Evolutionary conservation across 257 asterid species (phyloP), one percentile per base, ranked within the genome.

Genomic region (Vinca minor): DNA sequence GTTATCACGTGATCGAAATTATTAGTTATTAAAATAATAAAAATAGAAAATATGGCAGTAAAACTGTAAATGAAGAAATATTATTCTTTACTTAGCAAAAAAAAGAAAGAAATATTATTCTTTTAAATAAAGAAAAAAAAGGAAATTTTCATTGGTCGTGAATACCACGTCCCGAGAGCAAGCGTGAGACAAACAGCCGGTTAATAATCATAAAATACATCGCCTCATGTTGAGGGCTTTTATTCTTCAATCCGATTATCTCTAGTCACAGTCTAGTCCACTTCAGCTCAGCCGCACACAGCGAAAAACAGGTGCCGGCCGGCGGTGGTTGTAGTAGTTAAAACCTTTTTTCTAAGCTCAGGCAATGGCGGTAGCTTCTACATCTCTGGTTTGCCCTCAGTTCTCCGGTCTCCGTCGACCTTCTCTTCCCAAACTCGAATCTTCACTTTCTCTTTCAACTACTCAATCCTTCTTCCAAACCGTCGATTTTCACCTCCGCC

Each of bases 361-460:
- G 15, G 34, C 25, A 49, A 78, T 78, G 80, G 84, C 82, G 3
- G 73, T 75, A 41, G 73, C 79, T 29, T 71, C 84, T 31, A 47
- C 82, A 56, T 78, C 87, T 57, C 69, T 76, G 31, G 65, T 76
- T 13, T 60, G 81, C 53, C 77, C 71, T 18, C 84, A 60, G 21
- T 78, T 73, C 61, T 83, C 90, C 65, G 95, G 92, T 62, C 82
- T 87, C 70, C 86, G 96, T 4, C 84, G 80, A 65, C 79, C 92
- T 26, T 74, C 71, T 50, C 68, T 31, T 39, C 61, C 85, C 50
- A 85, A 81, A 81, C 88, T 82, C 76, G 96, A 86, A 62, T 28
- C 79, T 59, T 69, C 76, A 45, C 66, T 67, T 76, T 78, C 91
- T 54, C 20, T 67, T 59, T 64, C 76, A 38, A 56, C 92, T 8